Evolutionary conservation across 805 yeast species (phyloP).

Genomic region (Yamadazyma laniorum): DNA sequence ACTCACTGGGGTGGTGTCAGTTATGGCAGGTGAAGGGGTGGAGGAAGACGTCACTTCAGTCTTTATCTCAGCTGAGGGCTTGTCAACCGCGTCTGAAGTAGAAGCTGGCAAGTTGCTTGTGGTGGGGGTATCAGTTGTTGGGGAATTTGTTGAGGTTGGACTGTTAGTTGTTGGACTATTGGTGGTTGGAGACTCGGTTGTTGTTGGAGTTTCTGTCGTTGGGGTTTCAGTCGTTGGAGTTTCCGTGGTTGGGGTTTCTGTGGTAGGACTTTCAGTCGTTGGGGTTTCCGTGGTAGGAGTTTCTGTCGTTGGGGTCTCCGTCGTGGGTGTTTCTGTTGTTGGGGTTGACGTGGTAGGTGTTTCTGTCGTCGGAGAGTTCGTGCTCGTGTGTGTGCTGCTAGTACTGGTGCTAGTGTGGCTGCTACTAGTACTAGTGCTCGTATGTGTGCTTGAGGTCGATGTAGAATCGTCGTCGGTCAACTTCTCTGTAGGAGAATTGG

Average conservation of each 20-base stretch:
- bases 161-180: background rate
- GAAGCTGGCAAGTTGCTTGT: background rate
- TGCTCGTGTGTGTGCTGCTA: conserved; percentile 2
- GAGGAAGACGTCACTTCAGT: too few species aligned
- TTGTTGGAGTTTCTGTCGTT: background rate
- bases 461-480: conserved; percentile 1
- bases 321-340: conserved; percentile 1
- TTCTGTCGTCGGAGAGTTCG: background rate
- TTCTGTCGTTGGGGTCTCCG: background rate
- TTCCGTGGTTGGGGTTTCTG: background rate
- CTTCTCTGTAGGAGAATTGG: conserved; percentile 4
- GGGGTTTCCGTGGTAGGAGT: background rate
- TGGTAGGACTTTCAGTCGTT: background rate
- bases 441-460: background rate
- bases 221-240: background rate
- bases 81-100: too few species aligned
- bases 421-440: conserved; percentile 1
- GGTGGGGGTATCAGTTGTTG: conserved; percentile 6
- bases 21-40: too few species aligned
- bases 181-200: conserved; percentile 1
- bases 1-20: too few species aligned
- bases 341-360: background rate
- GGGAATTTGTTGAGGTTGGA: background rate
- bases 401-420: background rate
- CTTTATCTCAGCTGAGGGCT: too few species aligned